These are phyloP conservation scores for Entelexis paramagnoliae DNA, from an alignment of 1,139 yeast species.

Conservation along the genomic window DNA sequence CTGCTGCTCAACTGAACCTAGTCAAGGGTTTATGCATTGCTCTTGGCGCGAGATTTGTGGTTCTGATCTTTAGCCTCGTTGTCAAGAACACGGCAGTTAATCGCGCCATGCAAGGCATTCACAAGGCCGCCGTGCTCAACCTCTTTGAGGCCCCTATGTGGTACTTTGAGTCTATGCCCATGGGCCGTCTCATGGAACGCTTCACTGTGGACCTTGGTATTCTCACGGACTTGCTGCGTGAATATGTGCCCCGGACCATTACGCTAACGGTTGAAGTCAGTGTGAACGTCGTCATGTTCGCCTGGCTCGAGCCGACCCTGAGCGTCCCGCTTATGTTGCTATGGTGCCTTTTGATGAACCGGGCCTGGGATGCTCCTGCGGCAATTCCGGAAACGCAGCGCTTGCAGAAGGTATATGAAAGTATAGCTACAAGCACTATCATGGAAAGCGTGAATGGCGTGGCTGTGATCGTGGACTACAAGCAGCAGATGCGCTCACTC, in stretches of 20 bases:
- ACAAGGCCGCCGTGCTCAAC: not conserved
- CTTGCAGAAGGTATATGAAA: conserved; percentile 32
- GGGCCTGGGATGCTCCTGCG: not conserved
- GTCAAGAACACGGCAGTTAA: not conserved
- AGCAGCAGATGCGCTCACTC: conserved; percentile 57
- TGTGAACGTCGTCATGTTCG: not conserved
- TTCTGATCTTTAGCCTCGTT: not conserved
- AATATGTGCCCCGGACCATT: not conserved
- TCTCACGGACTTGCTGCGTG: not conserved
- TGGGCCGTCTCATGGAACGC: conserved; percentile 52
- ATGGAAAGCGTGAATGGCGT: conserved; percentile 71
- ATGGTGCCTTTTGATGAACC: not conserved
- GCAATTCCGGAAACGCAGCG: not conserved
- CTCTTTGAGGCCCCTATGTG: conserved; percentile 64
- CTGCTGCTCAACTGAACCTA: not conserved
- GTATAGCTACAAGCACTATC: conserved; percentile 34
- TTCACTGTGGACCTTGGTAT: not conserved
- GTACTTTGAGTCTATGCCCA: conserved; percentile 55
- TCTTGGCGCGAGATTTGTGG: not conserved
- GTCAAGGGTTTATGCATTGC: too few relatives aligned
- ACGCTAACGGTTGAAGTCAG: not conserved
- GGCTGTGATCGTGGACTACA: conserved; percentile 67
- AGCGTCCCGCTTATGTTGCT: not conserved
- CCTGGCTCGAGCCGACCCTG: not conserved
- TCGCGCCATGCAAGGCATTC: not conserved